Percentiles rank a stretch among this genome's conserved stretches.
Evolutionary conservation across 176 grass and related monocot genomes (phyloP).

Genomic region (maize (Zea mays)): Zm-B73-REFERENCE-NAM-5.0 NC_050103.1:168536501-168537000

Average conservation of each 20-base stretch:
- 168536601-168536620: not conserved
- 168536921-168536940: slow-evolving; percentile 67
- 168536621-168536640: slow-evolving; percentile 5
- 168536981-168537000: slow-evolving; percentile 56
- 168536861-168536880: slow-evolving; percentile 56
- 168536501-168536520: slow-evolving; percentile 88
- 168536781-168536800: slow-evolving; percentile 23
- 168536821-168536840: slow-evolving; percentile 23
- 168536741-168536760: slow-evolving; percentile 16
- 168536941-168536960: slow-evolving; percentile 66
- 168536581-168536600: slow-evolving; percentile 1
- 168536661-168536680: not conserved
- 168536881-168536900: slow-evolving; percentile 65
- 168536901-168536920: slow-evolving; percentile 61
- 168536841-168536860: slow-evolving; percentile 38
- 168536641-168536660: not conserved
- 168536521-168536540: slow-evolving; percentile 88
- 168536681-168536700: not conserved
- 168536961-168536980: slow-evolving; percentile 62
- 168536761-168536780: slow-evolving; percentile 17
- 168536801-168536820: slow-evolving; percentile 2
- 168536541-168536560: slow-evolving; percentile 82
- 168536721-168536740: slow-evolving; percentile 30
- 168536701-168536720: slow-evolving; percentile 2
- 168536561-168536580: slow-evolving; percentile 55